phyloP scores from a whole-genome alignment of 441 rosid species.

The Francoa sonchifolia region DNA sequence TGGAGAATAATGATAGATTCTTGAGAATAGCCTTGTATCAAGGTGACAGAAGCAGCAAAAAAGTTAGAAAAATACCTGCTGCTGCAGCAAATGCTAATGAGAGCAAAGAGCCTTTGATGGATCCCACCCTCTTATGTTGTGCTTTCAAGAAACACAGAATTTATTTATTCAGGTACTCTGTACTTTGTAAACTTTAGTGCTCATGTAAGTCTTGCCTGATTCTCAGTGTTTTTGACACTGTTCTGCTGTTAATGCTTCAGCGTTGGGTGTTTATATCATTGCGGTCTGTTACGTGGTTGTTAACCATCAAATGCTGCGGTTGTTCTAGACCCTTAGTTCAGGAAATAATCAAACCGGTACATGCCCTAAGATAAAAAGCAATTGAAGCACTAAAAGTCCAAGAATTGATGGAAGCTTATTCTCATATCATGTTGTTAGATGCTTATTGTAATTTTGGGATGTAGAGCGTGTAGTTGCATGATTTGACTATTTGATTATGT shows the following conservation, averaged over 20 bases:
- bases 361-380: too few relatives aligned
- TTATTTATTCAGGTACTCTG: conserved; percentile 66
- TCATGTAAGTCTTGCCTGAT: background rate
- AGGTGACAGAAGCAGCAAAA: conserved; percentile 86
- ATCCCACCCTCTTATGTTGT: conserved; percentile 60
- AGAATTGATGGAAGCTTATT: too few relatives aligned
- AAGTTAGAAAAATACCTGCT: conserved; percentile 73
- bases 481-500: too few relatives aligned
- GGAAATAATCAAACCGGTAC: too few relatives aligned
- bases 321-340: background rate
- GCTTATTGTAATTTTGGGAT: background rate
- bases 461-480: too few relatives aligned
- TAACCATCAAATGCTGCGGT: too few relatives aligned
- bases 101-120: conserved; percentile 78
- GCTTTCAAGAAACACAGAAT: conserved; percentile 79
- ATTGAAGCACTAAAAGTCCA: too few relatives aligned
- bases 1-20: conserved; percentile 86
- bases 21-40: conserved; percentile 83
- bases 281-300: too few relatives aligned
- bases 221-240: background rate
- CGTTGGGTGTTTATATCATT: too few relatives aligned
- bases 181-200: background rate
- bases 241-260: too few relatives aligned
- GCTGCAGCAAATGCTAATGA: conserved; percentile 86
- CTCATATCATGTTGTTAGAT: too few relatives aligned